A percentile compares a stretch with the other conserved stretches of the same genome.
Evolutionary conservation across 768 basidiomycete species (phyloP).

Genomic region (Lanmaoa pseudosensibilis): DNA sequence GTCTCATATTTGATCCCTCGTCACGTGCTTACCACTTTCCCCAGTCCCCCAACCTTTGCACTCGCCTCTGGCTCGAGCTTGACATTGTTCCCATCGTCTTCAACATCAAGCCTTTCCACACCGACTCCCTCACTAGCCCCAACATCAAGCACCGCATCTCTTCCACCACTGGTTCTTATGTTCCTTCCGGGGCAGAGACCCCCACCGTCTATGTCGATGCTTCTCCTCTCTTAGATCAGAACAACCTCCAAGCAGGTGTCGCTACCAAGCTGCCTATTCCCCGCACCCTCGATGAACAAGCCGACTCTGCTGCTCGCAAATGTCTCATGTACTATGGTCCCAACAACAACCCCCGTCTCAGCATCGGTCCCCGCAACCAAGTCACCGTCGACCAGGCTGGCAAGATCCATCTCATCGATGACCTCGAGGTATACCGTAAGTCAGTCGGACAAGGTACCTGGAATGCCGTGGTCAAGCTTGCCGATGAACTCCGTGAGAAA

Average conservation of each 20-base stretch:
- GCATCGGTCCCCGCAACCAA: conserved; percentile 80
- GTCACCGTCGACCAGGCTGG: conserved; percentile 87
- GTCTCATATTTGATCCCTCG: conserved; percentile 5
- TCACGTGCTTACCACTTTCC: conserved; percentile 23
- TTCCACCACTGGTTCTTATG: conserved; percentile 75
- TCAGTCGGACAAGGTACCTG: conserved; percentile 74
- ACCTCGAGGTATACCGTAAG: conserved; percentile 73
- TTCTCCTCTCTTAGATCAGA: conserved; percentile 44
- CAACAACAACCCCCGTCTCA: conserved; percentile 78
- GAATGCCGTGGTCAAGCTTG: conserved; percentile 79
- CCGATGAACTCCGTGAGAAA: conserved; percentile 81
- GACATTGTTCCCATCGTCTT: conserved; percentile 85
- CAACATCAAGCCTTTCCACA: conserved; percentile 82
- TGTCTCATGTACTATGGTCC: conserved; percentile 82
- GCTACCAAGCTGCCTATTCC: conserved; percentile 65
- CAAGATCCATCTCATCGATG: conserved; percentile 83
- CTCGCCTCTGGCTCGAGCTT: conserved; percentile 77
- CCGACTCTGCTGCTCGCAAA: conserved; percentile 84
- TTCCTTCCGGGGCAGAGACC: conserved; percentile 74
- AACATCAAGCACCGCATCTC: conserved; percentile 83
- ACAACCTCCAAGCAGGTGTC: conserved; percentile 45
- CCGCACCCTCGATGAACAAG: conserved; percentile 80
- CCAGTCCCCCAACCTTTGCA: conserved; percentile 79
- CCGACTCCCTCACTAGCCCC: conserved; percentile 73
- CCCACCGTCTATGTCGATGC: conserved; percentile 69